phyloP scores from a whole-genome alignment of 805 yeast species.

The Sugiyamaella smithiae region DNA sequence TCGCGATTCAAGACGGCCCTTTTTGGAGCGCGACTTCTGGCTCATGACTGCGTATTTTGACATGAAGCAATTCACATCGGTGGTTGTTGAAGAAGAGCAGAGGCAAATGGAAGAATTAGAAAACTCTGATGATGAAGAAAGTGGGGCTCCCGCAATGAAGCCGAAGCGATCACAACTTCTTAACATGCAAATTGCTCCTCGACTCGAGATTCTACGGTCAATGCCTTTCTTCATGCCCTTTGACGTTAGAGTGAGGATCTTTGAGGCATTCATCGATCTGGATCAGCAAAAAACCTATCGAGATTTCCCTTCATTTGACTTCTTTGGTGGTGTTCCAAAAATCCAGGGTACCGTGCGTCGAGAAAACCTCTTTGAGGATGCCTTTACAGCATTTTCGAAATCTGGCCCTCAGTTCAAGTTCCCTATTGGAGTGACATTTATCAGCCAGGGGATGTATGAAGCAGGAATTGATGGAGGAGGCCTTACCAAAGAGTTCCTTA shows the following conservation, averaged over 20 bases:
- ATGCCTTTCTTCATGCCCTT: constrained; percentile 82
- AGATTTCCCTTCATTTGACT: constrained; percentile 10
- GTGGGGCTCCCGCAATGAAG: constrained; percentile 21
- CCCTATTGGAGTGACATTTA: constrained; percentile 61
- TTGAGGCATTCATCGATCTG: constrained; percentile 57
- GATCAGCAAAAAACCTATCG: constrained; percentile 37
- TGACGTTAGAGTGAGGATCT: constrained; percentile 65
- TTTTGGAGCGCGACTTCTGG: constrained; percentile 58
- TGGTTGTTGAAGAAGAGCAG: constrained; percentile 46
- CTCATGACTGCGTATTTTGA: constrained; percentile 35
- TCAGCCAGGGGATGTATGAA: constrained; percentile 72
- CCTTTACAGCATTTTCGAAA: constrained; percentile 53
- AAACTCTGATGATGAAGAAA: constrained; percentile 27
- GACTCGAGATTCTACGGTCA: constrained; percentile 52
- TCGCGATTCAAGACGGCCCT: constrained; percentile 59
- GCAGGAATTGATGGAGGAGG: constrained; percentile 98
- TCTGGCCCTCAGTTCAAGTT: constrained; percentile 57
- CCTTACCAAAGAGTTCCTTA: constrained; percentile 83
- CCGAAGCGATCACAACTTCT: neutral
- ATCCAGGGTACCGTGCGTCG: constrained; percentile 59
- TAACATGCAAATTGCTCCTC: constrained; percentile 21
- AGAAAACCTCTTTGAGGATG: constrained; percentile 70
- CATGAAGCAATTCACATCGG: constrained; percentile 37
- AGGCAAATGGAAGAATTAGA: constrained; percentile 22
- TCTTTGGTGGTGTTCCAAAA: constrained; percentile 20